Base-by-base conservation (phyloP, 2,329 filamentous ascomycete genomes). In the Thielaviopsis ethacetica region DNA sequence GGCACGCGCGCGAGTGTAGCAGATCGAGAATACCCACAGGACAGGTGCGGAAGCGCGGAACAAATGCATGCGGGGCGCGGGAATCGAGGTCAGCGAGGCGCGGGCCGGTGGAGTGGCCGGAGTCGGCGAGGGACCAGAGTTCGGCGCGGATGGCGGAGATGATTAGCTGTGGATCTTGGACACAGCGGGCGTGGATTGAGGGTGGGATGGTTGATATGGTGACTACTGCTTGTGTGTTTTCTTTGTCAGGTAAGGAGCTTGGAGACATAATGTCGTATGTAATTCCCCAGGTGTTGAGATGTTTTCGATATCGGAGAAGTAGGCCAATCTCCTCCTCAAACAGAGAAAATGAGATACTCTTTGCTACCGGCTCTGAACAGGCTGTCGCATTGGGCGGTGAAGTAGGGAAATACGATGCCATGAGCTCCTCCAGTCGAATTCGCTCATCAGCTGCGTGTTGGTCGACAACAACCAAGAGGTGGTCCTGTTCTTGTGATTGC, bases 371-470 rank as follows among this genome's bases (percentile, higher is more conserved):
- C 19, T 76, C 71, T 0, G 71, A 69, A 7, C 65, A 62, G 0
- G 69, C 68, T 21, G 60, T 61, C 1, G 54, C 22, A 3, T 57
- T 61, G 1, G 54, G 59, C 1, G 19, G 26, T 3, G 62, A 62
- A n/a, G 5, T 47, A 3, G 55, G 53, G 62, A 82, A 82, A 59
- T 81, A 82, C 5, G 63, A 64, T 0, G 65, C 64, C 67, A 94
- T 82, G 0, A 98, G 75, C 0, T 70, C 68, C 67, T 98, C 93
- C 1, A 97, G 79, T 1, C 84, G 83, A 62, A 86, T 83, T 53
- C 93, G 80, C 72, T 98, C 93, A 67, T 96, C 91, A 2, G 91
- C 93, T 0, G 93, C 93, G 67, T 98, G 93, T 66, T 98, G 93
- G 66, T 98, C 93, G 5, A 96, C 77, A 47, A 96, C 74, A 0